Base-by-base conservation (phyloP, 2,329 filamentous ascomycete species). In the Colletotrichum spinosum region DNA sequence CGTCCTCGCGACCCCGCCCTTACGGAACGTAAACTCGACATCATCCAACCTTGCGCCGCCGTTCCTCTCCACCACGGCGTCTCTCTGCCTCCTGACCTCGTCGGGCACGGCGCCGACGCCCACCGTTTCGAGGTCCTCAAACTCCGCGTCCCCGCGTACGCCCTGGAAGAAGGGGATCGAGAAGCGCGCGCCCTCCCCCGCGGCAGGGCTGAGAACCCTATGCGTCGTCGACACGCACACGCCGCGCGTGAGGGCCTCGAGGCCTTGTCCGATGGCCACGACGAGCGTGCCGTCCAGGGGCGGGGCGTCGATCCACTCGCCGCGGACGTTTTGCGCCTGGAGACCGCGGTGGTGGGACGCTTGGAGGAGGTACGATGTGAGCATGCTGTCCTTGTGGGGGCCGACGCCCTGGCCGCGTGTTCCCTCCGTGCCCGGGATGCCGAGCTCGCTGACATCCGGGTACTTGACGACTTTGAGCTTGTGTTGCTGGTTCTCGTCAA, bases 401-500 rank as follows among this genome's bases (percentile, higher is more conserved):
- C 92, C 92, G 0, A 94, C 90, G 70, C 81, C 88, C 70, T 90
- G 88, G 39, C 83, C 83, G 68, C 84, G 76, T 25, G 72, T 74
- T 44, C 75, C 79, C 38, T 51, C 38, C 8, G 35, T 34, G 3
- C 73, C 76, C 17, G 69, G 75, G 3, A 83, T 75, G 0, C 84
- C 86, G 2, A 92, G 79, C 74, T 88, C 84, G n/a, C 80, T 77
- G 11, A 86, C 77, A 74, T 96, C 93, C 0, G 93, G 93, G 74
- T 96, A 97, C 80, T 92, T 93, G 66, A 97, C 90, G 65, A 97
- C 90, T 81, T 97, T 97, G 72, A 97, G 84, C 81, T 97, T 97
- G 81, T 97, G 92, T 79, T 96, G 93, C 80, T 87, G 82, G 70
- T 85, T 76, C 81, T 84, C 71, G 74, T 94, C 92, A 78, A 95